Percentiles rank a stretch among this genome's conserved stretches.
These are phyloP conservation scores for Diplodia sapinea DNA, from an alignment of 2,329 filamentous ascomycete species.

Conservation along the genomic window DNA sequence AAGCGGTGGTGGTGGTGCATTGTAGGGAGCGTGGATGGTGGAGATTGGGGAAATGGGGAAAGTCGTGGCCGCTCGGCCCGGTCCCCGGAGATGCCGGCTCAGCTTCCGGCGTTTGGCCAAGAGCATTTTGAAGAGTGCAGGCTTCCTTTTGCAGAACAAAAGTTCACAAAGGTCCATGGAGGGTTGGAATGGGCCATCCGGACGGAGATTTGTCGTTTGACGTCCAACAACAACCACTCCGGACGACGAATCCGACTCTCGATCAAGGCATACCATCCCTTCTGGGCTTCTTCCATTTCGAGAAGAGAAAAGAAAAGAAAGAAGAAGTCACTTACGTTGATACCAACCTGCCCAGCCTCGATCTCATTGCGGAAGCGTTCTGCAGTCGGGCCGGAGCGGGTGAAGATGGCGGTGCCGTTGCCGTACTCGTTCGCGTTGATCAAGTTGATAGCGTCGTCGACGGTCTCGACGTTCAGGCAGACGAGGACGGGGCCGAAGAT, in stretches of 20 bases:
- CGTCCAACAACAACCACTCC: neutral
- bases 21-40: neutral
- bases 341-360: constrained; percentile 83
- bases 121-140: neutral
- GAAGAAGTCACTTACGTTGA: constrained; percentile 61
- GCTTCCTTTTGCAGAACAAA: neutral
- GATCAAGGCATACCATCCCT: neutral
- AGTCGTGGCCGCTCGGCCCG: neutral
- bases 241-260: neutral
- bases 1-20: constrained; percentile 7
- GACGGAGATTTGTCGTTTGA: constrained; percentile 58
- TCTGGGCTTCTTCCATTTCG: neutral
- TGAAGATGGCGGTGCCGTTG: constrained; percentile 87
- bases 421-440: constrained; percentile 89
- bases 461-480: constrained; percentile 76
- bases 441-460: constrained; percentile 79
- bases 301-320: neutral
- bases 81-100: too few relatives aligned
- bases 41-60: neutral
- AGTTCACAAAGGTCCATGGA: neutral
- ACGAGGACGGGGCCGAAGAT: constrained; percentile 87
- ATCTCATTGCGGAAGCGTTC: constrained; percentile 80
- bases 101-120: neutral
- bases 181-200: neutral
- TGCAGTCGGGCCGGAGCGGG: constrained; percentile 75